Base-by-base conservation (phyloP, 257 asterid species). In the Craterostigma plantagineum region DNA sequence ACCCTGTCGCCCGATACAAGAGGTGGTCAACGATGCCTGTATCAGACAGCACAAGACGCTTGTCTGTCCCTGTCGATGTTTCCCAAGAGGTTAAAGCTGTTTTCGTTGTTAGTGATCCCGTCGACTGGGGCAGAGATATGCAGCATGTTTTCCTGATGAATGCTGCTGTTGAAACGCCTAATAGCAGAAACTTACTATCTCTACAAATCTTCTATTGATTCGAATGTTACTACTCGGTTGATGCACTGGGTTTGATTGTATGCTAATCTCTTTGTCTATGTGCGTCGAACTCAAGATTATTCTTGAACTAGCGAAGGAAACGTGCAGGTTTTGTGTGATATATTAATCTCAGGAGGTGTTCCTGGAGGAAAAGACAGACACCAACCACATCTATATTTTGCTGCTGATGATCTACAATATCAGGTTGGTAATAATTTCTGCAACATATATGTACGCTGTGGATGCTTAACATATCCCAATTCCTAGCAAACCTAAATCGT, bases 51-150 rank as follows among this genome's bases (percentile, higher is more conserved):
- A 2, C 30, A 6, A 23, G 30, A 23, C 2, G 4, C 6, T 23
- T 6, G 30, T 23, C 4, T 2, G 58, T 59, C 53, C 50, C 60
- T 46, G n/a, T 43, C 40, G 70, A 51, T 53, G 35, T 44, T 23
- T 74, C 81, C 15, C 70, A 87, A 66, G 62, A 71, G 51, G 93
- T 82, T 52, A 59, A 62, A 41, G 98, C 95, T 47, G 92, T 74
- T 53, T 87, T 87, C 54, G 42, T 87, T 59, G 93, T 79, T 65
- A 87, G 98, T 23, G 98, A 87, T 62, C 72, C 95, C 18, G 68
- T 87, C 55, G 98, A 87, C 69, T 87, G 98, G 98, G 72, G 93
- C 73, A 69, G 95, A 68, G 98, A 82, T 48, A 74, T 82, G 57
- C 98, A 87, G 98, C 76, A 42, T 46, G 56, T 57, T 38, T 56